A percentile compares a stretch with the other conserved stretches of the same genome.
Evolutionary conservation across 306 rosid species (phyloP).

Genomic region (Castanea crenata): DNA sequence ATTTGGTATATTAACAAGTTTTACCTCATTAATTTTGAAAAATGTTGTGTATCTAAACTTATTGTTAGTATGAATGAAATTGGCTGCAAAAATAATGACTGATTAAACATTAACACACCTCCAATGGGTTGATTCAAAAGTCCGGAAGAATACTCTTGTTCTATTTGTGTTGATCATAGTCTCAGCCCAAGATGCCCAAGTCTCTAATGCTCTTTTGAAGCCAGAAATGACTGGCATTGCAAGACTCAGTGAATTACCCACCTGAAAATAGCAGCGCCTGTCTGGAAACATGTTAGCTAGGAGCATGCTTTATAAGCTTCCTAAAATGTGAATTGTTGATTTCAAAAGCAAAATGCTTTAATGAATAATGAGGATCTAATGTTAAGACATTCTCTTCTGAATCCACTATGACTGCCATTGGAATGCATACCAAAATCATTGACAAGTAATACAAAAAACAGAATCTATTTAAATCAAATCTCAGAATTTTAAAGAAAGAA

Average conservation of each 20-base stretch:
- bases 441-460: background rate
- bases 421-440: slow-evolving; percentile 1
- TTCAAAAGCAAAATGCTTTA: too few relatives aligned
- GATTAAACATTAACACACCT: slow-evolving; percentile 32
- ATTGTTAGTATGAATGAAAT: too few relatives aligned
- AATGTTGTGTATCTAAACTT: too few relatives aligned
- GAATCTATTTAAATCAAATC: background rate
- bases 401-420: too few relatives aligned
- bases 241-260: slow-evolving; percentile 66
- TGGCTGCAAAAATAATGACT: background rate
- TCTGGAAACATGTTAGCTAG: slow-evolving; percentile 38
- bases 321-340: too few relatives aligned
- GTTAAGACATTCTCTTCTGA: too few relatives aligned
- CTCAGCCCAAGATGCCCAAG: slow-evolving; percentile 91
- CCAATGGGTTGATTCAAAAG: slow-evolving; percentile 87
- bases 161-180: slow-evolving; percentile 47
- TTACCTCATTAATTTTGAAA: too few relatives aligned
- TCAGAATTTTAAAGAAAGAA: background rate
- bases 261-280: slow-evolving; percentile 98
- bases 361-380: too few relatives aligned
- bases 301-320: too few relatives aligned
- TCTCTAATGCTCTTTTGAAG: slow-evolving; percentile 59
- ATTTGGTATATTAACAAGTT: too few relatives aligned
- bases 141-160: slow-evolving; percentile 80
- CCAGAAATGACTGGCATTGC: slow-evolving; percentile 80